phyloP scores from a whole-genome alignment of 1,284 basidiomycete genomes.

The Tilletiopsis washingtonensis region DNA sequence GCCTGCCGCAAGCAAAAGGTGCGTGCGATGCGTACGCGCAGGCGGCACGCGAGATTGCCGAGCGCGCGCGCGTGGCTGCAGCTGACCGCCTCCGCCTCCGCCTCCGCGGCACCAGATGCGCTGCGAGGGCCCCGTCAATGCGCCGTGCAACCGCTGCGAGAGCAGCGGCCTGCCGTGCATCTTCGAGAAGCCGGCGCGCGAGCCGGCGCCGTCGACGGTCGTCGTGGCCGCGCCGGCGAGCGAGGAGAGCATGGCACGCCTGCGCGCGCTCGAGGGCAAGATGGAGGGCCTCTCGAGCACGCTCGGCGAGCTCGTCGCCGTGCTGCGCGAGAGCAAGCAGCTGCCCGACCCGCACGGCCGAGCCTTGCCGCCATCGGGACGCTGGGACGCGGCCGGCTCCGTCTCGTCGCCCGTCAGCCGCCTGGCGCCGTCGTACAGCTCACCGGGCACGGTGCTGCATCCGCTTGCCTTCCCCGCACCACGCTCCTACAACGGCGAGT shows the following conservation, averaged over 20 bases:
- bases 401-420: no score
- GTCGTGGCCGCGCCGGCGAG: conserved; percentile 53
- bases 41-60: background rate
- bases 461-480: no score
- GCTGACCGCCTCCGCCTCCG: no score
- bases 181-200: conserved; percentile 87
- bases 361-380: no score
- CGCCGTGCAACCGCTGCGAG: conserved; percentile 80
- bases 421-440: no score
- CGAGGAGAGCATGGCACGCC: background rate
- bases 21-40: background rate
- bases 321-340: no score
- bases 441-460: no score
- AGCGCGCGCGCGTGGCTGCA: background rate
- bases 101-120: no score
- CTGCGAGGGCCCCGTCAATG: conserved; percentile 50
- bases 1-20: conserved; percentile 30
- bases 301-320: conserved; percentile 20
- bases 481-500: no score
- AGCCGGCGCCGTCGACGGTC: no score
- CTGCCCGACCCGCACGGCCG: no score
- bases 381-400: no score
- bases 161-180: conserved; percentile 73
- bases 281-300: conserved; percentile 22
- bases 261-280: conserved; percentile 13